phyloP scores from a whole-genome alignment of 345 rosid species.

The Salix purpurea region DNA sequence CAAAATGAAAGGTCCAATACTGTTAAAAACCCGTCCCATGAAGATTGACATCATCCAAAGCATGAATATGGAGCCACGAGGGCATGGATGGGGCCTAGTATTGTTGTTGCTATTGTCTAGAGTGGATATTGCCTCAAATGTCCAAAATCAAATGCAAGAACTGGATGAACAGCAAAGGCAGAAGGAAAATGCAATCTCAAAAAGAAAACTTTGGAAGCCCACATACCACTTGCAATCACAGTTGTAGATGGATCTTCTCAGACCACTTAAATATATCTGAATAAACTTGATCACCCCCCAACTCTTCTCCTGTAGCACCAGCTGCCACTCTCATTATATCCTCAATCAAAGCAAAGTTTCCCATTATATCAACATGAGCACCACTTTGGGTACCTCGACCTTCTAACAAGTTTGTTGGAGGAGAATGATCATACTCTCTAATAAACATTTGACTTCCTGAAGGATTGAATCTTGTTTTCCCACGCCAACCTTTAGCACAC shows the following conservation, averaged over 20 bases:
- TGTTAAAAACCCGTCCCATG: neutral
- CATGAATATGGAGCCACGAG: neutral
- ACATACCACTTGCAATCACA: constrained; percentile 26
- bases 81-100: neutral
- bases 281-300: constrained; percentile 81
- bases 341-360: constrained; percentile 87
- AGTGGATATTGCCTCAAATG: neutral
- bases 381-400: constrained; percentile 95
- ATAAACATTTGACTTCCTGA: constrained; percentile 63
- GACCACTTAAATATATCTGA: constrained; percentile 87
- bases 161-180: neutral
- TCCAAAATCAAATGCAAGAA: neutral
- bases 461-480: constrained; percentile 91
- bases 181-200: neutral
- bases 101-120: neutral
- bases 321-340: constrained; percentile 81
- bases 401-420: constrained; percentile 79
- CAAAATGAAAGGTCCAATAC: neutral
- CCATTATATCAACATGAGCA: constrained; percentile 93
- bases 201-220: neutral
- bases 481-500: constrained; percentile 96
- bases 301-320: constrained; percentile 71
- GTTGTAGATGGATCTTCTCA: constrained; percentile 56
- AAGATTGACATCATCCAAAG: neutral
- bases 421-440: constrained; percentile 81